Percentiles rank a stretch among this genome's conserved stretches.
phyloP scores from a whole-genome alignment of 106 monocot species.

The Alisma plantagoaquatica region DNA sequence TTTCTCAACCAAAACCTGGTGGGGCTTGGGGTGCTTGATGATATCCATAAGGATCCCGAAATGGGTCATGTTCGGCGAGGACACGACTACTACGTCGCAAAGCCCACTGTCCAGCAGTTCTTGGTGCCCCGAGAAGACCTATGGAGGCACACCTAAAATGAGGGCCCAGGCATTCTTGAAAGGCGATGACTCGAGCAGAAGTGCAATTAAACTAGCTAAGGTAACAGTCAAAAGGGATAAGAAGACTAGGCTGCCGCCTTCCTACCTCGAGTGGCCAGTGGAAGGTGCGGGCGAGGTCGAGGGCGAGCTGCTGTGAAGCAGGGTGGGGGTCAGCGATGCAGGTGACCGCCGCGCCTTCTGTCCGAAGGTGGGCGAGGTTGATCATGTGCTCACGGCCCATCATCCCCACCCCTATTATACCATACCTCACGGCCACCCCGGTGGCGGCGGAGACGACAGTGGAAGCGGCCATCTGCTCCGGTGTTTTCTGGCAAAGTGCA shows the following conservation, averaged over 20 bases:
- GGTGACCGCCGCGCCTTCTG: slow-evolving; percentile 46
- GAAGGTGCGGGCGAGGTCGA: slow-evolving; percentile 50
- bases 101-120: slow-evolving; percentile 74
- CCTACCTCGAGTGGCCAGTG: slow-evolving; percentile 2
- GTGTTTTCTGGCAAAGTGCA: too few relatives aligned
- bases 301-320: slow-evolving; percentile 31
- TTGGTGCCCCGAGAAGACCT: slow-evolving; percentile 54
- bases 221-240: neutral
- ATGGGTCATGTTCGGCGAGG: slow-evolving; percentile 97
- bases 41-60: slow-evolving; percentile 87
- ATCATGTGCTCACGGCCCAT: slow-evolving; percentile 89
- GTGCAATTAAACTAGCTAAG: neutral
- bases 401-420: slow-evolving; percentile 90
- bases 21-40: slow-evolving; percentile 39
- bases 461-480: too few relatives aligned
- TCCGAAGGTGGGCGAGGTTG: slow-evolving; percentile 64
- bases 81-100: slow-evolving; percentile 80
- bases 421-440: slow-evolving; percentile 35
- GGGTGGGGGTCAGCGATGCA: slow-evolving; percentile 71
- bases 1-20: slow-evolving; percentile 82
- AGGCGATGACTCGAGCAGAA: neutral
- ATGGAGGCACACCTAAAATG: neutral
- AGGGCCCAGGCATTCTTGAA: too few relatives aligned
- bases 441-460: neutral
- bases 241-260: too few relatives aligned